Evolutionary conservation across 495 filamentous ascomycete species (phyloP), one percentile per base, ranked within the genome.

Genomic region (Penicillium desertorum): DNA sequence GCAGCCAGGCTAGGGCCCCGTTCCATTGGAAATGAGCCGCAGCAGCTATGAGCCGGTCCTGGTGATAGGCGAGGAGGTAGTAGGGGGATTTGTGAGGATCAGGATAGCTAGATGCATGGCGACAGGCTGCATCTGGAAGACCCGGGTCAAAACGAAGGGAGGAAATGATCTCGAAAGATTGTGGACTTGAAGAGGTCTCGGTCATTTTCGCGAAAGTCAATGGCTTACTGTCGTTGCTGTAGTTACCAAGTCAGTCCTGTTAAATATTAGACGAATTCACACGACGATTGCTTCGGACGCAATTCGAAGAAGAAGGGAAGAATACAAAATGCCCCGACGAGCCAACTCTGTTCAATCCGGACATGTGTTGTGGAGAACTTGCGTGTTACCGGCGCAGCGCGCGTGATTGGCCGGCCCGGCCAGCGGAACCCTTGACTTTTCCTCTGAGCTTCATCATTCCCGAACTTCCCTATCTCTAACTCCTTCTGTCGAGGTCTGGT

Each of bases 21-120:
- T 60, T 25, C 85, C 86, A 93, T 23, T 76, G 64, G 71, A 91
- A 96, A 57, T 88, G 73, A 29, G 73, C 71, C 0, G 89, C 91
- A 25, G 91, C 90, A 54, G 78, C 76, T 44, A 91, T 79, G 65
- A 97, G 83, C n/a, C 86, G 90, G 64, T 94, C 88, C 20, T 83
- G 84, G 70, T 98, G 93, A 70, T 86, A 87, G 44, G 81, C 72
- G 12, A 96, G 81, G 76, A 97, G 89, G 74, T 96, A 96, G 64
- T 94, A 88, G 1, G 85, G 85, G n/a, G 83, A 85, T 19, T 76
- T 58, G 19, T 77, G 72, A 11, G 67, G 66, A 29, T 64, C 57
- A 22, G 72, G 69, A 49, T 67, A 73, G 50, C 65, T 58, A 43
- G 82, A 77, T 73, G 78, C 76, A 37, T 75, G 61, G 25, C 62